Percentiles rank a stretch among this genome's conserved stretches.
Conservation (phyloP, 2,329 filamentous ascomycete species). For the Diplodia intermedia region DNA sequence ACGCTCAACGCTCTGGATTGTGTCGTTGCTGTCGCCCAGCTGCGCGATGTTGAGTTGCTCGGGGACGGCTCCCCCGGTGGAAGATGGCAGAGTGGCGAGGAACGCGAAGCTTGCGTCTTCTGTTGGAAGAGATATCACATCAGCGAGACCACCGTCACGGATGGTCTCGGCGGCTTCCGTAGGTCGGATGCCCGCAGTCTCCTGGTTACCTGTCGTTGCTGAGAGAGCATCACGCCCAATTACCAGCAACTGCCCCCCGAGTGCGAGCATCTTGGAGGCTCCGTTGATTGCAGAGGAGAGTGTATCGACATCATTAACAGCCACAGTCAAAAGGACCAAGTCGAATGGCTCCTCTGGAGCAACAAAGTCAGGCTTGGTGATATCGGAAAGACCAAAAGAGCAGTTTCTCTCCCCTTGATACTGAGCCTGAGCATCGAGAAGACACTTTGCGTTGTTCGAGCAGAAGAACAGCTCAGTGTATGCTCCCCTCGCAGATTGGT, state of each 20-base stretch:
- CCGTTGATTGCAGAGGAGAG: background rate
- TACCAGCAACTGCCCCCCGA: background rate
- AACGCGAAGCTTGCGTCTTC: too few species aligned
- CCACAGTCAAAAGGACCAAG: background rate
- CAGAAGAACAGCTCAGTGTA: too few species aligned
- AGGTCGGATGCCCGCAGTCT: too few species aligned
- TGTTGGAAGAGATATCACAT: too few species aligned
- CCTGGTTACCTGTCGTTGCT: too few species aligned
- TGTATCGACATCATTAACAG: background rate
- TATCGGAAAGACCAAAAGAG: too few species aligned
- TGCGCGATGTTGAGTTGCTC: conserved; percentile 1
- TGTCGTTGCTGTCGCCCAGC: background rate
- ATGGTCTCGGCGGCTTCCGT: too few species aligned
- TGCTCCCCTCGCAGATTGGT: background rate
- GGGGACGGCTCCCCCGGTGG: too few species aligned
- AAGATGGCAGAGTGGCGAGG: too few species aligned
- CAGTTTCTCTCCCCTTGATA: background rate
- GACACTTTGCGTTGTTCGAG: too few species aligned
- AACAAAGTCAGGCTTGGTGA: background rate
- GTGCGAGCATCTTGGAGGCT: conserved; percentile 3
- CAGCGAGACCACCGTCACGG: too few species aligned
- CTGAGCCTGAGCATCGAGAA: too few species aligned
- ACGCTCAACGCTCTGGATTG: background rate
- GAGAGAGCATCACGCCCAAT: background rate
- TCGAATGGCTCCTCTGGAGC: background rate